Base-by-base conservation (phyloP, 2,329 filamentous ascomycete species). In the Dryadomyces quercus-mongolicae region DNA sequence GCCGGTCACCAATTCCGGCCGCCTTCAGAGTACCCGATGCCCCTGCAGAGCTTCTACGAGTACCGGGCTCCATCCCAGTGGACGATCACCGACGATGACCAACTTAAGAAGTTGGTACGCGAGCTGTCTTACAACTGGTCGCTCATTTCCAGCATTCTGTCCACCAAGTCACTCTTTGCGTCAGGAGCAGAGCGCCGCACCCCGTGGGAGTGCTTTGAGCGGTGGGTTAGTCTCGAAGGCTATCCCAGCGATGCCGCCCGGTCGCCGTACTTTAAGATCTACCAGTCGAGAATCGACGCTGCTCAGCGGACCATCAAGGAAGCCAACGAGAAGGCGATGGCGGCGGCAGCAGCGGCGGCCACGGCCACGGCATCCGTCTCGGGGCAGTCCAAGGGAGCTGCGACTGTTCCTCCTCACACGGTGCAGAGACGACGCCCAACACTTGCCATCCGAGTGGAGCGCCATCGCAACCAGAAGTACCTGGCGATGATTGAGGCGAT, bases 111-210 rank as follows among this genome's bases (percentile, higher is more conserved):
- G 48, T 75, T 95, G 44, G 93, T 96, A 18, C 86, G 89, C 61
- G 89, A 97, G 59, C 95, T 93, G 64, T 89, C 89, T 0, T 97
- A 96, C 72, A 98, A 98, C 63, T 98, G 93, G 93, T 94, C 90
- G 3, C 75, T 98, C 5, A 95, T 97, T 53, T 88, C 91, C 1
- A 87, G 81, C 61, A 84, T 92, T 56, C 73, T 97, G 53, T 78
- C 82, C 1, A 78, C 85, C 16, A 82, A 81, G 52, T 94, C 89
- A 0, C 67, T 83, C 15, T 94, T 89, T 64, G 78, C 82, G n/a
- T 92, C 91, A 20, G 89, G 88, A 1, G 83, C 89, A 12, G 92
- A 97, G 66, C 80, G 93, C 58, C 81, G 93, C 49, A 97, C 92
- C 2, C 90, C 92, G 0, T 98, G 93, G 93, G 93, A 98, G 70